These are phyloP conservation scores for Phytopythium ostracodes DNA, from an alignment of 352 stramenopile species.

Conservation along the genomic window DNA sequence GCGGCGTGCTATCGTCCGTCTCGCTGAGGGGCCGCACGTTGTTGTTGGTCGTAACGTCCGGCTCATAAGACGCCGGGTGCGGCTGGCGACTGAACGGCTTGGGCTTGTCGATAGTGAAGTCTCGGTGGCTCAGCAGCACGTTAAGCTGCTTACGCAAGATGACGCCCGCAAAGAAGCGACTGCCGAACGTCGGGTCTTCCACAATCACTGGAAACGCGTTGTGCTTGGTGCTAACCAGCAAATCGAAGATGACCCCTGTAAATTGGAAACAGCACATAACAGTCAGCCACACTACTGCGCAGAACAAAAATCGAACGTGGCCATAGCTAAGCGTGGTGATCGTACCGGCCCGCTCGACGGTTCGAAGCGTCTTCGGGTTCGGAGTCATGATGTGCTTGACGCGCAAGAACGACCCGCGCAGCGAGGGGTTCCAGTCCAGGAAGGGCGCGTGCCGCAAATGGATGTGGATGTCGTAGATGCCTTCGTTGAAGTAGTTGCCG, in stretches of 20 bases:
- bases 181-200: constrained; percentile 79
- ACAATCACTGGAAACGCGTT: constrained; percentile 88
- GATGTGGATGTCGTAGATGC: constrained; percentile 99
- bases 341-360: constrained; percentile 80
- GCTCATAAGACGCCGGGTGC: constrained; percentile 37
- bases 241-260: constrained; percentile 89
- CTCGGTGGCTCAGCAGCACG: constrained; percentile 61
- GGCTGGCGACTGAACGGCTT: constrained; percentile 73
- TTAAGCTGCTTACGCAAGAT: constrained; percentile 83
- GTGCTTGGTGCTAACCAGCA: constrained; percentile 81
- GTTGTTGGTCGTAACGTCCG: constrained; percentile 24
- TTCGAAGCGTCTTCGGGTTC: constrained; percentile 92
- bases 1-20: constrained; percentile 28
- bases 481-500: constrained; percentile 98
- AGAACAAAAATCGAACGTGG: neutral
- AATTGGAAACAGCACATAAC: neutral
- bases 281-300: neutral
- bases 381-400: constrained; percentile 95
- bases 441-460: constrained; percentile 87
- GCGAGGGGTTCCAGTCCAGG: constrained; percentile 70
- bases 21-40: constrained; percentile 14
- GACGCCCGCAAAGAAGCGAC: constrained; percentile 75
- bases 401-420: constrained; percentile 60
- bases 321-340: too few species aligned
- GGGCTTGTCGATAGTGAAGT: constrained; percentile 62